These are phyloP conservation scores for Exophiala sideris DNA, from an alignment of 2,329 filamentous ascomycete genomes.

Conservation along the genomic window DNA sequence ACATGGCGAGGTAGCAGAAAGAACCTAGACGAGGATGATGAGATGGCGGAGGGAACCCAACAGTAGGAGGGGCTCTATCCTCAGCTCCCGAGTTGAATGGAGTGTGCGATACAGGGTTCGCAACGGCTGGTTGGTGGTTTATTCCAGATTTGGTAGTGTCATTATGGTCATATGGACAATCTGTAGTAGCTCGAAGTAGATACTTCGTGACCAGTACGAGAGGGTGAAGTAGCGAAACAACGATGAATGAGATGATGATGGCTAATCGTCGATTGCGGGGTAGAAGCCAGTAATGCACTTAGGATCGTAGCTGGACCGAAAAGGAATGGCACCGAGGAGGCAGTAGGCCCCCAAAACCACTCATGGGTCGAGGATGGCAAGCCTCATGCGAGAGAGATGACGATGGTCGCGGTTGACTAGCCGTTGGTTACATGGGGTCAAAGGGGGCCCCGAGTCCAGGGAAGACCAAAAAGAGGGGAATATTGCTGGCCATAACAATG, in stretches of 20 bases:
- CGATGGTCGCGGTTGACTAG: neutral
- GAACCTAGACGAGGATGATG: too few relatives aligned
- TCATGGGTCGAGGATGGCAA: too few relatives aligned
- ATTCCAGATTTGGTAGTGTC: neutral
- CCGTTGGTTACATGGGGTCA: neutral
- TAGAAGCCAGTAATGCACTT: constrained; percentile 4
- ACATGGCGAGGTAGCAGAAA: too few relatives aligned
- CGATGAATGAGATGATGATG: neutral
- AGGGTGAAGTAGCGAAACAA: constrained; percentile 2
- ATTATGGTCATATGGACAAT: constrained; percentile 9
- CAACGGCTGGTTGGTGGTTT: neutral
- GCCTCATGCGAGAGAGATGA: neutral
- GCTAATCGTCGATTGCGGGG: constrained; percentile 7
- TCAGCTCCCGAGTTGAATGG: too few relatives aligned
- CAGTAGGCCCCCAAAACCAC: too few relatives aligned
- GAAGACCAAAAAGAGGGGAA: neutral
- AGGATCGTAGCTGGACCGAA: too few relatives aligned
- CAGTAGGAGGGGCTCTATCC: neutral
- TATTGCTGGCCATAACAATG: neutral
- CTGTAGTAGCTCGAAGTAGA: constrained; percentile 4
- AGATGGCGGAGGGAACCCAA: neutral
- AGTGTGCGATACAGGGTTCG: constrained; percentile 2
- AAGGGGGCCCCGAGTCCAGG: neutral
- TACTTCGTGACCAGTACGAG: constrained; percentile 9
- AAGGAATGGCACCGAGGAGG: too few relatives aligned